Evolutionary conservation across 495 filamentous ascomycete species (phyloP).

Genomic region (Lineolata rhizophorae): DNA sequence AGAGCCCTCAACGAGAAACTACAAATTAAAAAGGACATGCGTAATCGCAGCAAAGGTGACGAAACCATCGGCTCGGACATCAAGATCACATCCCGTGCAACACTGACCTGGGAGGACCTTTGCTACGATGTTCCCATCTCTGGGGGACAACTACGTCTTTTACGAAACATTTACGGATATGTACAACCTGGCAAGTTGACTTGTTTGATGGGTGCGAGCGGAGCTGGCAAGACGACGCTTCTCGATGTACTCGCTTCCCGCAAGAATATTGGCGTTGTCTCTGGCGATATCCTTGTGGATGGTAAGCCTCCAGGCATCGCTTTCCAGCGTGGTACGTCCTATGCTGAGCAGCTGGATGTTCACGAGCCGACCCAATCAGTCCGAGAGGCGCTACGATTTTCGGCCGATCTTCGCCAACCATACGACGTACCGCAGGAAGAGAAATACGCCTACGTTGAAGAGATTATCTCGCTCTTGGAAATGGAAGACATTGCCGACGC

Average conservation of each 20-base stretch:
- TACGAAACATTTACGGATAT: conserved; percentile 54
- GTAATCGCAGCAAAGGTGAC: conserved; percentile 24
- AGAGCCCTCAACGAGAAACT: conserved; percentile 46
- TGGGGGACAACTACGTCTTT: conserved; percentile 40
- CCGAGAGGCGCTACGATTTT: conserved; percentile 67
- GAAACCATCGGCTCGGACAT: conserved; percentile 29
- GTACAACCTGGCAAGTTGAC: conserved; percentile 62
- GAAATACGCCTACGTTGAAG: conserved; percentile 68
- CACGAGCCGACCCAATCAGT: conserved; percentile 63
- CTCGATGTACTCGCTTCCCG: conserved; percentile 56
- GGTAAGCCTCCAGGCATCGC: conserved; percentile 38
- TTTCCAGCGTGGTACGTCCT: conserved; percentile 62
- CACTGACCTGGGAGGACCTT: conserved; percentile 30
- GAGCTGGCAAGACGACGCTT: conserved; percentile 73
- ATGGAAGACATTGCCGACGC: conserved; percentile 71
- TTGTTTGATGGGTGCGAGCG: conserved; percentile 66
- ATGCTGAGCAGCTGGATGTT: conserved; percentile 66
- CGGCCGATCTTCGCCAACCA: conserved; percentile 60
- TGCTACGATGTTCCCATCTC: conserved; percentile 47
- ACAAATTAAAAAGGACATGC: conserved; percentile 29
- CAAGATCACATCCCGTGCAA: conserved; percentile 39
- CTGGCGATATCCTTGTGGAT: conserved; percentile 54
- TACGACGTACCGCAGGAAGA: conserved; percentile 42
- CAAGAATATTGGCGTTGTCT: conserved; percentile 60
- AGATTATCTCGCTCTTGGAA: conserved; percentile 57